Base-by-base conservation (phyloP, 2,329 filamentous ascomycete genomes). In the Cadophora sp. region DNA sequence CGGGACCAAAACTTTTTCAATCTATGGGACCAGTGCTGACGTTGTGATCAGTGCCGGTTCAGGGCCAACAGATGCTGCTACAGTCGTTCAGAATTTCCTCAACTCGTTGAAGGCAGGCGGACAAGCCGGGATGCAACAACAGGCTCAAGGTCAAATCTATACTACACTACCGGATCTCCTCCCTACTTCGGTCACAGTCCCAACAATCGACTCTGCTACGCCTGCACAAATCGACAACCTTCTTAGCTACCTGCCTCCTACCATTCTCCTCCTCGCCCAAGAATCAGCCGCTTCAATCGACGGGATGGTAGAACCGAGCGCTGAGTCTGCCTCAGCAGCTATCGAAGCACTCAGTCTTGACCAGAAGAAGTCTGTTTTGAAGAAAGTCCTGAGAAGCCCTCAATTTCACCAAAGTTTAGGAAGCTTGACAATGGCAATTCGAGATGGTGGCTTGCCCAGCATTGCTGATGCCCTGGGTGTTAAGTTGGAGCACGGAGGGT, bases 81-180 rank as follows among this genome's bases (percentile, higher is more conserved):
- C 89, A 50, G 89, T 92, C 69, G 93, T 98, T 73, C 92, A 93
- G 77, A 94, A 95, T 80, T 94, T 99, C 79, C 86, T 98, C 75
- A 88, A 91, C 70, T 97, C 95, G 4, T 84, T 98, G 71, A 88
- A 90, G 76, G 86, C 88, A 68, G 76, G 81, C 70, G 78, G 79
- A 70, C 58, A 62, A 27, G 43, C 31, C 7, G 77, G 77, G 61
- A 68, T 77, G 64, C 76, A 79, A 70, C 81, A 83, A 73, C 81
- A 83, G 72, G 73, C 79, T 27, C 79, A 90, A 73, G 86, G 87
- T 71, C 89, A 91, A 73, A 83, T 89, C 0, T 97, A 92, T 78
- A 95, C 94, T 16, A 90, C 94, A 34, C 88, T 99, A 60, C 90
- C 90, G 75, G 95, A 98, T 77, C 89, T 99, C 5, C 87, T 99